phyloP scores from a whole-genome alignment of 176 grass and related monocot species.

The Oryza rufipogon region DNA sequence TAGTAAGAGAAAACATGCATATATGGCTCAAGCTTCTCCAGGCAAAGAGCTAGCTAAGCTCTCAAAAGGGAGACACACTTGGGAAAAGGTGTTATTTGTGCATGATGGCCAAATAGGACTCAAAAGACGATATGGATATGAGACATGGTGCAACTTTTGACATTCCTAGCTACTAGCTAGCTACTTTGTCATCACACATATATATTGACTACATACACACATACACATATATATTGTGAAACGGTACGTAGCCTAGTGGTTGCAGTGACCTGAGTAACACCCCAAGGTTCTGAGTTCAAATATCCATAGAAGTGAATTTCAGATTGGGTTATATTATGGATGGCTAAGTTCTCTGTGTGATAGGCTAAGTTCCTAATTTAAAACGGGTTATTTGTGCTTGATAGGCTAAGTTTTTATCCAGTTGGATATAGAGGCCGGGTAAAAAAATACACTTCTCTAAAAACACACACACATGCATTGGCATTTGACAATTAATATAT shows the following conservation, averaged over 20 bases:
- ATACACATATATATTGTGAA: too few species aligned
- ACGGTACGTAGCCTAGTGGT: too few species aligned
- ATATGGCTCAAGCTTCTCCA: slow-evolving; percentile 14
- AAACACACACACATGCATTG: background rate
- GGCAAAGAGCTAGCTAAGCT: slow-evolving; percentile 13
- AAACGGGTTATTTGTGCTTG: too few species aligned
- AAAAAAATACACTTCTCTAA: too few species aligned
- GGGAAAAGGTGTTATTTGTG: slow-evolving; percentile 31
- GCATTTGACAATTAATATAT: background rate
- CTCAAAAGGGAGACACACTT: slow-evolving; percentile 29
- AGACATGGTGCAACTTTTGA: slow-evolving; percentile 44
- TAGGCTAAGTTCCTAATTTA: too few species aligned
- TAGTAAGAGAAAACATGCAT: background rate
- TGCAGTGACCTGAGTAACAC: too few species aligned
- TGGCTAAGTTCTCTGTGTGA: too few species aligned
- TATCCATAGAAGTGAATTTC: too few species aligned
- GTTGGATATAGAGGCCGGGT: too few species aligned
- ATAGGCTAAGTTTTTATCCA: too few species aligned
- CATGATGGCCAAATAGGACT: slow-evolving; percentile 11
- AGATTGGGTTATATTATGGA: too few species aligned
- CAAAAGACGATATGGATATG: slow-evolving; percentile 31
- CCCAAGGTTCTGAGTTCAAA: too few species aligned
- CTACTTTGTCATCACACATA: background rate
- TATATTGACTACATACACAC: background rate
- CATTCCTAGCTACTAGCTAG: background rate